Percentiles rank a stretch among this genome's conserved stretches.
Conservation (phyloP, 495 filamentous ascomycete species). For the Xylaria intraflava region DNA sequence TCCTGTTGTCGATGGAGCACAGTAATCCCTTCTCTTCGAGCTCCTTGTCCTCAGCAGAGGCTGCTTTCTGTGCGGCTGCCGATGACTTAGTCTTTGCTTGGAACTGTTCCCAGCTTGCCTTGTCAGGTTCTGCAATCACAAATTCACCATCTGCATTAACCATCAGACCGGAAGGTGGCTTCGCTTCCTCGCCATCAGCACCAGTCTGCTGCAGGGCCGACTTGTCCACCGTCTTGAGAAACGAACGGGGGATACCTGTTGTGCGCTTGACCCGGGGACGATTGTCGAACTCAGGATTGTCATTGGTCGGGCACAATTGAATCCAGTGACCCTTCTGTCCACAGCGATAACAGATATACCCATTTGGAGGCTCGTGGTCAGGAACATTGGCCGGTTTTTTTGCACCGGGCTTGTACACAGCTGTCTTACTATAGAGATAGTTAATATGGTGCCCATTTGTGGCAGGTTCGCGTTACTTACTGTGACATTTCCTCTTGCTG, state of each 20-base stretch:
- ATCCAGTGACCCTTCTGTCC: constrained; percentile 99
- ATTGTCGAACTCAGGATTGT: constrained; percentile 90
- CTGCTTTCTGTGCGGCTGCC: constrained; percentile 66
- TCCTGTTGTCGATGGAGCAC: constrained; percentile 90
- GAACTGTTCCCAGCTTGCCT: constrained; percentile 90
- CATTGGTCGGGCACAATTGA: constrained; percentile 91
- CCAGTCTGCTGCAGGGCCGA: constrained; percentile 65
- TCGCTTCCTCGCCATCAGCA: constrained; percentile 63
- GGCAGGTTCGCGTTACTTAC: constrained; percentile 50
- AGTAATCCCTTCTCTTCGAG: constrained; percentile 80
- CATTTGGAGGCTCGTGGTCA: constrained; percentile 81
- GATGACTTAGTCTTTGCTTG: constrained; percentile 87
- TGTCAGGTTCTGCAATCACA: constrained; percentile 90
- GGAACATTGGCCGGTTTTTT: constrained; percentile 72
- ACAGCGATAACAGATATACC: constrained; percentile 97
- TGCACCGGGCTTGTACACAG: constrained; percentile 42
- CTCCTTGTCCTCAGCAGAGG: constrained; percentile 62
- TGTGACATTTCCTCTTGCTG: constrained; percentile 89
- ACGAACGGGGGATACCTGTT: constrained; percentile 89
- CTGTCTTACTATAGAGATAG: constrained; percentile 40
- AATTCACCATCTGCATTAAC: constrained; percentile 95
- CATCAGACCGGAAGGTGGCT: constrained; percentile 82
- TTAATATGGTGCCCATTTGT: constrained; percentile 29
- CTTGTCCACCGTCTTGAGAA: constrained; percentile 90
- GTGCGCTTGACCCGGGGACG: constrained; percentile 87